Conservation (phyloP, 2,329 filamentous ascomycete genomes). For the Chrysosporium keratinophilum region DNA sequence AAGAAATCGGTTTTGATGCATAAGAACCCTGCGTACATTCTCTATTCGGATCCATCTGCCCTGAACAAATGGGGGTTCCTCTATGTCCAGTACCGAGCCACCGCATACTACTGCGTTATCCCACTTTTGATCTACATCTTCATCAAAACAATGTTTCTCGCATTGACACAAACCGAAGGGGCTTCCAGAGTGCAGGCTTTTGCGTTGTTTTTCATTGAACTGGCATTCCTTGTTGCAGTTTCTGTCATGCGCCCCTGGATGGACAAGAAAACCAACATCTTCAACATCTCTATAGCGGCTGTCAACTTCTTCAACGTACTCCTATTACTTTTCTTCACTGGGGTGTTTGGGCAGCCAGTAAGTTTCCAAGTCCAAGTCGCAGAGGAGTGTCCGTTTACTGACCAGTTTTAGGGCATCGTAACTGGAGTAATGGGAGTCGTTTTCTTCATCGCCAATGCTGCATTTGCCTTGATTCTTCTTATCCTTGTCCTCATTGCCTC, state of each 20-base stretch:
- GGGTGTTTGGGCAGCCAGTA: slow-evolving; percentile 72
- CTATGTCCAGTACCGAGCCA: slow-evolving; percentile 92
- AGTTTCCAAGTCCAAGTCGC: slow-evolving; percentile 26
- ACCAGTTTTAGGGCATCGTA: slow-evolving; percentile 51
- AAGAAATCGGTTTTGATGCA: slow-evolving; percentile 82
- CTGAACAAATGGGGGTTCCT: slow-evolving; percentile 98
- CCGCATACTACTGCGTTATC: slow-evolving; percentile 89
- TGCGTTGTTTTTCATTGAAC: slow-evolving; percentile 73
- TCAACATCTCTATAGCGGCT: slow-evolving; percentile 85
- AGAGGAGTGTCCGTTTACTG: slow-evolving; percentile 6
- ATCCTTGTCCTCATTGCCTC: slow-evolving; percentile 72
- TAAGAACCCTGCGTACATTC: slow-evolving; percentile 92
- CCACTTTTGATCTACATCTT: slow-evolving; percentile 67
- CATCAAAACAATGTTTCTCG: slow-evolving; percentile 84
- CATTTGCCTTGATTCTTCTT: slow-evolving; percentile 70
- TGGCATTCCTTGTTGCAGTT: slow-evolving; percentile 62
- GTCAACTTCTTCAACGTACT: slow-evolving; percentile 87
- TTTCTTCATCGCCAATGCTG: slow-evolving; percentile 78
- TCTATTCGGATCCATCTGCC: slow-evolving; percentile 87
- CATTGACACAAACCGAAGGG: slow-evolving; percentile 54
- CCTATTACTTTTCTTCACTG: slow-evolving; percentile 79
- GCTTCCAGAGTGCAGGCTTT: slow-evolving; percentile 65
- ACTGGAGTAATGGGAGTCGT: slow-evolving; percentile 81
- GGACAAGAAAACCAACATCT: slow-evolving; percentile 96
- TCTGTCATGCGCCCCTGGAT: slow-evolving; percentile 86